Conservation (phyloP, 495 filamentous ascomycete genomes). For the Staphylotrichum longicolle region DNA sequence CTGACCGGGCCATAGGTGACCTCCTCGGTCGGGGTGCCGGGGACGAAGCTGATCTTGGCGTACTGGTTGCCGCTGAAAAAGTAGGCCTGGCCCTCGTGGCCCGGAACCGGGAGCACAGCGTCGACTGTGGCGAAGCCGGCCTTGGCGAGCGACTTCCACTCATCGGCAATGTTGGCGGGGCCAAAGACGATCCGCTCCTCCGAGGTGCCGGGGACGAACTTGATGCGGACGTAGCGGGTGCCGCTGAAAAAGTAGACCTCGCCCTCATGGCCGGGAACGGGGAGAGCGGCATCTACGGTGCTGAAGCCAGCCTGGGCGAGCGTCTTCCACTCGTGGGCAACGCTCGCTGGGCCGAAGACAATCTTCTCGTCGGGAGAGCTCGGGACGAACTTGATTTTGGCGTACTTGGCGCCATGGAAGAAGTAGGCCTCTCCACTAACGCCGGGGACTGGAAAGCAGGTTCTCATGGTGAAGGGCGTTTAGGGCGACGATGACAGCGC, state of each 20-base stretch:
- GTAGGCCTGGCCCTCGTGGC: constrained; percentile 12
- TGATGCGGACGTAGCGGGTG: constrained; percentile 16
- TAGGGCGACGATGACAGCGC: no score
- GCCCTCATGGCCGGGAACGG: constrained; percentile 4
- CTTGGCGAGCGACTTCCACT: constrained; percentile 16
- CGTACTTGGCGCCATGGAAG: constrained; percentile 11
- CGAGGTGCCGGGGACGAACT: constrained; percentile 2
- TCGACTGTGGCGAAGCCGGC: constrained; percentile 21
- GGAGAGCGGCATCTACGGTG: constrained; percentile 7
- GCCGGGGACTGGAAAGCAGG: constrained; percentile 1
- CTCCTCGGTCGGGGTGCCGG: background rate
- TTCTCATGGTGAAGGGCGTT: background rate
- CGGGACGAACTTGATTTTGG: background rate
- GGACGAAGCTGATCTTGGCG: constrained; percentile 8
- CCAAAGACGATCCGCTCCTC: constrained; percentile 14
- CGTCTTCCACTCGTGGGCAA: constrained; percentile 16
- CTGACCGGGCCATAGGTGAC: constrained; percentile 16
- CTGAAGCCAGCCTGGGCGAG: constrained; percentile 12
- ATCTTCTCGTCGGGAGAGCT: constrained; percentile 5
- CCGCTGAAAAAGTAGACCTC: constrained; percentile 22
- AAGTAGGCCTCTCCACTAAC: constrained; percentile 4
- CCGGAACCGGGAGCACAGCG: constrained; percentile 13
- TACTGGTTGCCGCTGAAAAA: constrained; percentile 19
- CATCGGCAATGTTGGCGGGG: constrained; percentile 9
- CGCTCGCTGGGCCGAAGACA: background rate